Base-by-base conservation (phyloP, 176 grass and related monocot species). In the Phyllostachys edulis region DNA sequence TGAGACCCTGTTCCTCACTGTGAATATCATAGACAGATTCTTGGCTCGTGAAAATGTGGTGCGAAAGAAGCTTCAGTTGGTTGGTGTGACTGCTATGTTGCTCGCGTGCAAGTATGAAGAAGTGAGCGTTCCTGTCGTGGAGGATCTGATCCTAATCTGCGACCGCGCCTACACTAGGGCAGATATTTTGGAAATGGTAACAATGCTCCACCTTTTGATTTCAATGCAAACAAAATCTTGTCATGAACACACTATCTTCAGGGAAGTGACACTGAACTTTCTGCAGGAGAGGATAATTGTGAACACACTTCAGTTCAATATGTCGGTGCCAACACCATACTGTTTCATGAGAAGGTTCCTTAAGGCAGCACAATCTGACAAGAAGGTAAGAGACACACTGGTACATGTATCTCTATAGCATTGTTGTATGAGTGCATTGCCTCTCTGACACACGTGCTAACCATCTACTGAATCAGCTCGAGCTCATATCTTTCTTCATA, bases 71-170 rank as follows among this genome's bases (percentile, higher is more conserved):
- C 96, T 98, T 86, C 96, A 95, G 84, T 56, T 98, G 13, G 92
- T 95, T 38, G 92, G 96, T 40, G 87, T 98, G 62, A 98, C 96
- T 3, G 96, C 96, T 62, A 90, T 98, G 85, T 50, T 98, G 59
- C 92, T 98, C 18, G 91, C 96, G 0, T 98, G 96, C 73, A 98
- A 98, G 56, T 98, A 98, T 9, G 96, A 98, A 68, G 96, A 98
- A 63, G 96, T 98, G 1, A 90, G 78, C 0, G 87, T 95, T 16
- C 95, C 91, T 0, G 79, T 93, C 1, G 92, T 98, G 3, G 91
- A 98, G 34, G 95, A 98, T 64, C 88, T 98, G 32, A 93, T 98
- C 79, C 49, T 98, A 11, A 95, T 98, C 39, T 93, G 92, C 2
- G 90, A 98, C 14, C 89, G 91, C 0, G n/a, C n/a, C n/a, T n/a